Base-by-base conservation (phyloP, 2,329 filamentous ascomycete species). In the Leptographium wingfieldii region DNA sequence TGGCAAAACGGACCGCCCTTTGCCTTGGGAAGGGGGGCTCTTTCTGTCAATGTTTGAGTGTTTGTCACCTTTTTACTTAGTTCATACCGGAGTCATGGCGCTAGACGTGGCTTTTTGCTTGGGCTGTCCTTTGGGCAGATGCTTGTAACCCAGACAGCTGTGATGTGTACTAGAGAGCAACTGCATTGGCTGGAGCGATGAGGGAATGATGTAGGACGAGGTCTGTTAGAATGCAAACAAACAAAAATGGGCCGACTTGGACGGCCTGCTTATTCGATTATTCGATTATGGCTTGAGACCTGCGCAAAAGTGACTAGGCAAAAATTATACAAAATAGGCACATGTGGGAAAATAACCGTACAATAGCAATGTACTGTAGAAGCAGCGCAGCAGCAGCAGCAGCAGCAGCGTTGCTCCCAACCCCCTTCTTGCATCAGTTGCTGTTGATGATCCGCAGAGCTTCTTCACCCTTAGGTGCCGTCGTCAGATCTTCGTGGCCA, bases 401-500 rank as follows among this genome's bases (percentile, higher is more conserved):
- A 10, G 33, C 33, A 35, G 33, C 33, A 19, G 40, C 40, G 40
- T 43, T 43, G 40, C 40, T 40, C 14, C 14, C 38, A 16, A 11
- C 38, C 14, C 40, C 40, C 12, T 16, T 14, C 7, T 16, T 25
- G 38, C 14, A 9, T 52, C 27, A 56, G 29, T 55, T 67, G 7
- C 72, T 71, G 58, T 79, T 81, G 57, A 86, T 80, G 56, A 88
- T 76, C 63, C 78, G 77, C 68, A 91, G 74, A 66, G 91, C 73
- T 68, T 90, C 85, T 58, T 86, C 78, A 2, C 83, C 82, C 75
- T 95, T 95, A 0, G 89, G 88, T 35, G 87, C 87, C 1, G 80
- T 80, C 1, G 91, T 95, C 69, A 97, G 69, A 69, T 95, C 95
- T 73, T 96, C 91, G 67, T 84, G 84, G 0, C 92, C 91, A 29